Evolutionary conservation across 495 filamentous ascomycete genomes (phyloP).

Genomic region (Daldinia concentrica): DNA sequence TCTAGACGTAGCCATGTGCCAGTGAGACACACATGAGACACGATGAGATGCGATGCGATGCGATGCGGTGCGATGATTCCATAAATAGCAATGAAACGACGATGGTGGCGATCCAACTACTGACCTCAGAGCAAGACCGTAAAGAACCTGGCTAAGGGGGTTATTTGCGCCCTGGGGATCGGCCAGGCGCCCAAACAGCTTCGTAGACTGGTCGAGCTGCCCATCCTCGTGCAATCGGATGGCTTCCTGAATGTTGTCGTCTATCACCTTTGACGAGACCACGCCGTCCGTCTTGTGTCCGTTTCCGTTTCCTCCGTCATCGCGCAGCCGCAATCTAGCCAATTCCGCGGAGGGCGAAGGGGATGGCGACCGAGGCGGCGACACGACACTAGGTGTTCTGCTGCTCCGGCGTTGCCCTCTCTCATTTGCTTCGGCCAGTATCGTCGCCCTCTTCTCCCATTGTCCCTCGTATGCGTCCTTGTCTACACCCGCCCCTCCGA

Average conservation of each 20-base stretch:
- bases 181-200: slow-evolving; percentile 86
- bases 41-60: slow-evolving; percentile 21
- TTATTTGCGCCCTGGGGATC: slow-evolving; percentile 88
- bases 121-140: slow-evolving; percentile 91
- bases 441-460: slow-evolving; percentile 92
- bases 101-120: slow-evolving; percentile 45
- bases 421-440: slow-evolving; percentile 76
- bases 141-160: slow-evolving; percentile 93
- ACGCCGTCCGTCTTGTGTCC: slow-evolving; percentile 38
- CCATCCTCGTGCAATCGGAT: slow-evolving; percentile 92
- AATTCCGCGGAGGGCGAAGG: slow-evolving; percentile 33
- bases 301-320: slow-evolving; percentile 24
- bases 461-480: slow-evolving; percentile 59
- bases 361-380: slow-evolving; percentile 27
- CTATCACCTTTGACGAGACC: slow-evolving; percentile 59
- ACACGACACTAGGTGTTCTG: slow-evolving; percentile 46
- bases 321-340: slow-evolving; percentile 39
- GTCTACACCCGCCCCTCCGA: slow-evolving; percentile 43
- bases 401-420: slow-evolving; percentile 49
- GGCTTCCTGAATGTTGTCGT: slow-evolving; percentile 93
- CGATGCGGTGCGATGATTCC: slow-evolving; percentile 17
- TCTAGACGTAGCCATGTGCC: slow-evolving; percentile 25
- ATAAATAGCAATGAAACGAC: slow-evolving; percentile 34
- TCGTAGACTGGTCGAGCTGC: slow-evolving; percentile 76
- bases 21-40: slow-evolving; percentile 22